Percentiles rank a stretch among this genome's conserved stretches.
phyloP scores from a whole-genome alignment of 1,284 basidiomycete genomes.

The Irpex sp. region DNA sequence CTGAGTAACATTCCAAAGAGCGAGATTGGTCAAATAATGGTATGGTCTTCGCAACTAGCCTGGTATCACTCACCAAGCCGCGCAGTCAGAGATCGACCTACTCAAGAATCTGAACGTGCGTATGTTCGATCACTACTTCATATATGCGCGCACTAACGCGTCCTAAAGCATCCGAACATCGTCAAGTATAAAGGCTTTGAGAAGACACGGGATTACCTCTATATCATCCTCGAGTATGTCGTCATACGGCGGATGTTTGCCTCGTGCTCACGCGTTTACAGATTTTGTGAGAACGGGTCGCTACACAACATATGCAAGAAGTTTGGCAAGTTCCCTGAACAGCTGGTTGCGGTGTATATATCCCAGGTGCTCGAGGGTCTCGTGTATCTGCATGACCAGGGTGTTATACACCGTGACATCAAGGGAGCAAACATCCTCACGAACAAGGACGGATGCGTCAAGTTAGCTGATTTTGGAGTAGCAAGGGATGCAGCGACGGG shows the following conservation, averaged over 20 bases:
- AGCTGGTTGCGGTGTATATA: slow-evolving; percentile 93
- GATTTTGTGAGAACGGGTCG: slow-evolving; percentile 97
- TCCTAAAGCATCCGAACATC: slow-evolving; percentile 78
- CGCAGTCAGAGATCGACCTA: slow-evolving; percentile 91
- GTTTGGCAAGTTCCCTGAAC: slow-evolving; percentile 98
- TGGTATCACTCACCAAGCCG: slow-evolving; percentile 4
- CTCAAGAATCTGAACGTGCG: slow-evolving; percentile 93
- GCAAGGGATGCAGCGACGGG: slow-evolving; percentile 71
- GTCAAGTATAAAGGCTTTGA: slow-evolving; percentile 99
- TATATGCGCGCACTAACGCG: neutral
- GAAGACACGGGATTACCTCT: slow-evolving; percentile 89
- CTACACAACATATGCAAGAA: slow-evolving; percentile 92
- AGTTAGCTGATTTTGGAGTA: slow-evolving; percentile 93
- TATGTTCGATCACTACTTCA: slow-evolving; percentile 29
- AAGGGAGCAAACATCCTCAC: slow-evolving; percentile 97
- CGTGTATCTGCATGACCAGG: slow-evolving; percentile 94
- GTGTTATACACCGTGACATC: slow-evolving; percentile 98
- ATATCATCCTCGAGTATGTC: slow-evolving; percentile 88
- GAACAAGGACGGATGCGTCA: slow-evolving; percentile 97
- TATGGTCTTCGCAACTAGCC: slow-evolving; percentile 30
- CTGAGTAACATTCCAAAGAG: slow-evolving; percentile 89
- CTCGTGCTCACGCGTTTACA: slow-evolving; percentile 22
- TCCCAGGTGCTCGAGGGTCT: slow-evolving; percentile 91
- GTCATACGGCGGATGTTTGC: slow-evolving; percentile 4
- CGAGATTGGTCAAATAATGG: slow-evolving; percentile 96